Evolutionary conservation across 768 basidiomycete genomes (phyloP).

Genomic region (Auriscalpium microsporum): DNA sequence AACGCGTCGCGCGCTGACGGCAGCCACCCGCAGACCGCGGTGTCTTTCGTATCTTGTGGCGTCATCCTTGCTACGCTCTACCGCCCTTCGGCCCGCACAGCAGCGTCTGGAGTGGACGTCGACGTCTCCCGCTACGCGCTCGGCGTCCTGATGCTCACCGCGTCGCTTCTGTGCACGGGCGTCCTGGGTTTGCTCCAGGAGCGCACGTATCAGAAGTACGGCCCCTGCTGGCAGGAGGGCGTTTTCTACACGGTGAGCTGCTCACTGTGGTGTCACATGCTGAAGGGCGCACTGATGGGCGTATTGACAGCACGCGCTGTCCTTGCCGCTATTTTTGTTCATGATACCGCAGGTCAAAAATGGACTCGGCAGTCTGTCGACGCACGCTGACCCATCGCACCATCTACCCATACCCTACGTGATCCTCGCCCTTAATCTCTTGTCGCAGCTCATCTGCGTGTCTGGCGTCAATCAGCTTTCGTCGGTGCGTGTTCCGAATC

Average conservation of each 20-base stretch:
- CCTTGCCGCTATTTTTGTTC: slow-evolving; percentile 68
- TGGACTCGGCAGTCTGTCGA: slow-evolving; percentile 42
- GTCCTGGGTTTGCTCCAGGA: slow-evolving; percentile 71
- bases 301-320: slow-evolving; percentile 58
- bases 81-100: slow-evolving; percentile 30
- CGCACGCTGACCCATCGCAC: slow-evolving; percentile 18
- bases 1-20: background rate
- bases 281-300: background rate
- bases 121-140: slow-evolving; percentile 38
- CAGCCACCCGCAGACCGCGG: slow-evolving; percentile 39
- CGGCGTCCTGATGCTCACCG: slow-evolving; percentile 62
- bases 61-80: slow-evolving; percentile 70
- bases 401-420: slow-evolving; percentile 38
- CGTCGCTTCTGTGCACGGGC: slow-evolving; percentile 60
- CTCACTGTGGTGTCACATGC: background rate
- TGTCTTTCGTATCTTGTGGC: slow-evolving; percentile 58
- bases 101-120: slow-evolving; percentile 9
- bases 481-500: slow-evolving; percentile 42
- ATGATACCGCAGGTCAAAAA: slow-evolving; percentile 47
- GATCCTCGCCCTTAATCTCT: slow-evolving; percentile 53
- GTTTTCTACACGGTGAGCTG: slow-evolving; percentile 71
- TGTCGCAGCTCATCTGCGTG: slow-evolving; percentile 74
- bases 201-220: slow-evolving; percentile 62
- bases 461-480: slow-evolving; percentile 75
- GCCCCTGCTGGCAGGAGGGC: slow-evolving; percentile 75